Base-by-base conservation (phyloP, 345 rosid genomes). In the Linum tenue region DNA sequence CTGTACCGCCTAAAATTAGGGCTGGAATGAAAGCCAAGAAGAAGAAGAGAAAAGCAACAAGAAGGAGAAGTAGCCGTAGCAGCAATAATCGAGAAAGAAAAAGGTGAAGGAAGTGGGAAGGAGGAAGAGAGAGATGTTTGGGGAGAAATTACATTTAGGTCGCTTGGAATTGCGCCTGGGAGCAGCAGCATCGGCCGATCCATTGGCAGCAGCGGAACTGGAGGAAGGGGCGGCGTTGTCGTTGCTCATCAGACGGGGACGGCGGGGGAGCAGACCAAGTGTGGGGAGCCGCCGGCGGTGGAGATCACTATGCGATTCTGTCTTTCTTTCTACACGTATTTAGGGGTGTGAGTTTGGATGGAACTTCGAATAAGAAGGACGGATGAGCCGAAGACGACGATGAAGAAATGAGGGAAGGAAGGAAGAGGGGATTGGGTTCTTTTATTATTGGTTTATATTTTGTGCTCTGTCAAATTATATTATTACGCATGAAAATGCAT, bases 101-200 rank as follows among this genome's bases (percentile, higher is more conserved):
- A 12, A 3, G 3, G 37, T 6, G 40, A 37, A 37, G 37, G 9
- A 15, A 22, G 8, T 4, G 12, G 62, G 37, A 2, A 59, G 40
- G 6, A 7, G 22, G 14, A 39, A 62, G 10, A 61, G 17, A 61
- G 44, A 55, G 37, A 22, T 22, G 31, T 22, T n/a, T 14, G 15
- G 37, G 64, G 64, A 66, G 63, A 56, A 55, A 74, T 70, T 79
- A 94, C 99, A 94, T 80, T 94, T 90, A 72, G 97, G 99, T 55
- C 97, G 87, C 83, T 94, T 94, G 8, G 99, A 85, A 75, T 82
- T 84, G 72, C 85, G 75, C 72, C 92, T 72, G 61, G 80, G 85
- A 71, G 82, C 85, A 36, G 89, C 76, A 72, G 96, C 59, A 85
- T 92, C 97, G 65, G 80, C 81, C 11, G 98, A 87, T 85, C 95